phyloP scores from a whole-genome alignment of 2,329 filamentous ascomycete genomes.

The Aureobasidium sp. region DNA sequence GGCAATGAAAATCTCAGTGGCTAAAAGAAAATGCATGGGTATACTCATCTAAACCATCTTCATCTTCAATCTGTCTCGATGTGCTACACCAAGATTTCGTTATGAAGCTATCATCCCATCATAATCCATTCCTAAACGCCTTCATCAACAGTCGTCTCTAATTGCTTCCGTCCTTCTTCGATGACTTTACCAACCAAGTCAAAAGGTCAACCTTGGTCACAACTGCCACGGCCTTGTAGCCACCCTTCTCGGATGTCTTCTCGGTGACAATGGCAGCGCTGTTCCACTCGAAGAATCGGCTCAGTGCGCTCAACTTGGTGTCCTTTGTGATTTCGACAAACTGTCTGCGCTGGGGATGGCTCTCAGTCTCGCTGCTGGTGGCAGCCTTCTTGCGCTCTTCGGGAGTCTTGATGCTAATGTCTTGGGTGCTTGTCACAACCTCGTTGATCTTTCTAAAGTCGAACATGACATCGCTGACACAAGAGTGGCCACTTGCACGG shows the following conservation, averaged over 20 bases:
- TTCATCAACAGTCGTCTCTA: neutral
- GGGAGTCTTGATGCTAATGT: constrained; percentile 43
- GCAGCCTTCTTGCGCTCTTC: constrained; percentile 28
- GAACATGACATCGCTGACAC: constrained; percentile 90
- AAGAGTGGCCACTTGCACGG: constrained; percentile 64
- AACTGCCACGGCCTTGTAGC: constrained; percentile 72
- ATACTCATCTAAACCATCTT: constrained; percentile 6
- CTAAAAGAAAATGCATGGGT: constrained; percentile 9
- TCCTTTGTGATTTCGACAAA: constrained; percentile 94
- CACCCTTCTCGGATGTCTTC: constrained; percentile 50
- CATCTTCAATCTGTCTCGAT: neutral
- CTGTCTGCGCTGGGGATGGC: constrained; percentile 50
- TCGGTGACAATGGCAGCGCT: constrained; percentile 92
- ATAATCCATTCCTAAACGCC: neutral
- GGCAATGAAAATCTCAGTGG: neutral
- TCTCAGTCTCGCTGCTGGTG: constrained; percentile 25
- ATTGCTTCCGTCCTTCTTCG: constrained; percentile 22
- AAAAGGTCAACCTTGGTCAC: constrained; percentile 96
- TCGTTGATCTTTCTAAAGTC: constrained; percentile 84
- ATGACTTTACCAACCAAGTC: constrained; percentile 77
- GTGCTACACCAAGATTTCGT: neutral
- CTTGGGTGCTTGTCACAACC: constrained; percentile 79
- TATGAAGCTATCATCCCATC: neutral
- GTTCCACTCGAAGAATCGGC: constrained; percentile 97
- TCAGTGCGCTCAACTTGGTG: constrained; percentile 74